Evolutionary conservation across 1,284 basidiomycete genomes (phyloP).

Genomic region (Rhodotorula glutinis): DNA sequence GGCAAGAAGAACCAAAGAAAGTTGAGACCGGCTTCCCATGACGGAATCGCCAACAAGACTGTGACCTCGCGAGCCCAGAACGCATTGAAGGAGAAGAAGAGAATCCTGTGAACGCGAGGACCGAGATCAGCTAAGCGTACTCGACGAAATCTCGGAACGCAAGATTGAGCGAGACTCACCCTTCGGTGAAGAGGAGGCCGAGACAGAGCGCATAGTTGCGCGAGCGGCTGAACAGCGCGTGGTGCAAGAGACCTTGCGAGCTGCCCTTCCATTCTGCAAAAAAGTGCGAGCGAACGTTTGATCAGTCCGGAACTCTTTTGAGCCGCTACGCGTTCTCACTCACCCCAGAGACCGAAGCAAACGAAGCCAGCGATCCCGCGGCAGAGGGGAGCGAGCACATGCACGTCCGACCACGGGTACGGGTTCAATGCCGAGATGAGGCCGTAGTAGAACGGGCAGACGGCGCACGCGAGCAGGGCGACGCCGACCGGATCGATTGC

Average conservation of each 20-base stretch:
- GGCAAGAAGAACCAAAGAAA: slow-evolving; percentile 4
- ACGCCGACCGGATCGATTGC: slow-evolving; percentile 1
- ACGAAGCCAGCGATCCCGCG: not conserved
- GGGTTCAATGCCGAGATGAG: slow-evolving; percentile 2
- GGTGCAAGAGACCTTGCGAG: slow-evolving; percentile 1
- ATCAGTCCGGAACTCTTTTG: not conserved
- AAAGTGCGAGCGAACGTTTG: too few species aligned
- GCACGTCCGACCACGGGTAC: slow-evolving; percentile 7
- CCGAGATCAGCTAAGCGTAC: not conserved
- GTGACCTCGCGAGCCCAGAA: slow-evolving; percentile 1
- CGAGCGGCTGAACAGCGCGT: slow-evolving; percentile 1
- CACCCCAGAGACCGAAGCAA: not conserved
- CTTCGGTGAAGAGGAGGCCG: not conserved
- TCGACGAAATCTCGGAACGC: not conserved
- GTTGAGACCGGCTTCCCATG: slow-evolving; percentile 5
- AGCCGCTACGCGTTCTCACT: not conserved
- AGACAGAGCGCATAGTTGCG: slow-evolving; percentile 3
- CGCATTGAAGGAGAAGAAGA: slow-evolving; percentile 7
- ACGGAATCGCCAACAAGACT: not conserved
- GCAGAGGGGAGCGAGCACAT: not conserved
- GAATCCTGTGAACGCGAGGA: not conserved
- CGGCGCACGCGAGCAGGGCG: not conserved
- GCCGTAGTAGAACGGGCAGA: slow-evolving; percentile 1
- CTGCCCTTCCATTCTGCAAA: slow-evolving; percentile 6
- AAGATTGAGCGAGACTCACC: not conserved